These are phyloP conservation scores for Ambrosia trifida DNA, from an alignment of 129 eudicot genomes.

Conservation along the genomic window DNA sequence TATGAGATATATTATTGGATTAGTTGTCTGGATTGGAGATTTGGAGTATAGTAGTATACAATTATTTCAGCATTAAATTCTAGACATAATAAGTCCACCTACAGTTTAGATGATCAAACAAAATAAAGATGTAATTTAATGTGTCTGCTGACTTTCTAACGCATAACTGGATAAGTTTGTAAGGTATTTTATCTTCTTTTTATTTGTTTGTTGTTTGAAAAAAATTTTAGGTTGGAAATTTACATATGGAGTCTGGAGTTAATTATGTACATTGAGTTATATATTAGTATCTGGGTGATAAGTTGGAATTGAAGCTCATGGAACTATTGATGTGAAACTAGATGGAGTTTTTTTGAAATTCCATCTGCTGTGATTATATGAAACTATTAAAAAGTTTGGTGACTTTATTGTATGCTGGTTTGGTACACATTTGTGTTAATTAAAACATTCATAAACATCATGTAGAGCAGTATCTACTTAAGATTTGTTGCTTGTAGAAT, in stretches of 20 bases:
- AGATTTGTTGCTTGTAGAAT: no score
- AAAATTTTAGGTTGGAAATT: background rate
- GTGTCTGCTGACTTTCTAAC: background rate
- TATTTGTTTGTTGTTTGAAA: background rate
- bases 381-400: no score
- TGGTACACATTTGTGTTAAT: no score
- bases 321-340: background rate
- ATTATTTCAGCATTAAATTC: slow-evolving; percentile 5
- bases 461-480: no score
- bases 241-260: slow-evolving; percentile 6
- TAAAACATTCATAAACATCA: no score
- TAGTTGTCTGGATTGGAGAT: slow-evolving; percentile 10
- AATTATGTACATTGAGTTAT: background rate
- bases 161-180: background rate
- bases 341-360: background rate
- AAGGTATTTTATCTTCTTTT: background rate
- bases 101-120: background rate
- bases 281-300: slow-evolving; percentile 12
- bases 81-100: slow-evolving; percentile 14
- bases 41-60: slow-evolving; percentile 4
- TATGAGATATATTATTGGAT: background rate
- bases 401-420: no score
- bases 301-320: slow-evolving; percentile 1
- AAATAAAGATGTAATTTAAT: background rate
- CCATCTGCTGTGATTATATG: no score